These are phyloP conservation scores for Cystobasidium pallidum DNA, from an alignment of 1,284 basidiomycete species.

Conservation along the genomic window DNA sequence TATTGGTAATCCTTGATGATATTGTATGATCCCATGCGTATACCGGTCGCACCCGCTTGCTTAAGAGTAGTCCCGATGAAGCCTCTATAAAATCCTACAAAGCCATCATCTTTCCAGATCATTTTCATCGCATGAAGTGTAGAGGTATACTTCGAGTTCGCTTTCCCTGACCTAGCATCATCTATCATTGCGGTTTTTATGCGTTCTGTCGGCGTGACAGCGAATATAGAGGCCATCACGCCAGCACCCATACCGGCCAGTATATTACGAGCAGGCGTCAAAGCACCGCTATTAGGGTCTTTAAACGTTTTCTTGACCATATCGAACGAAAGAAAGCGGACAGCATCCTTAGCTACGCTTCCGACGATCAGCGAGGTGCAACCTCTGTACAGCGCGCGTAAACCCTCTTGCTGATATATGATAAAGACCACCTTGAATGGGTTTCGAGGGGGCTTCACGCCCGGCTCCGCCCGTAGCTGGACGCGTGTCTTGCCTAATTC, in stretches of 20 bases:
- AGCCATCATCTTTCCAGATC: conserved; percentile 39
- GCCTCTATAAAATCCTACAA: conserved; percentile 42
- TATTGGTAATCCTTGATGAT: conserved; percentile 42
- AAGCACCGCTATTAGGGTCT: conserved; percentile 27
- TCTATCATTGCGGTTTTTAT: conserved; percentile 44
- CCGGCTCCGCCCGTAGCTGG: conserved; percentile 23
- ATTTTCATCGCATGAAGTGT: conserved; percentile 32
- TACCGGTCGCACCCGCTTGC: conserved; percentile 42
- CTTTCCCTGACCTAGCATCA: conserved; percentile 39
- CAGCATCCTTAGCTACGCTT: conserved; percentile 41
- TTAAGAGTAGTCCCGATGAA: conserved; percentile 38
- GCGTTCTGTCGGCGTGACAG: conserved; percentile 40
- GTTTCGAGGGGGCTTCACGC: conserved; percentile 20
- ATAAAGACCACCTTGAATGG: conserved; percentile 36
- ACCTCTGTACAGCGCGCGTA: conserved; percentile 34
- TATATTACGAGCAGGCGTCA: conserved; percentile 40
- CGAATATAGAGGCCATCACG: conserved; percentile 35
- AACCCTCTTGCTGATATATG: conserved; percentile 34
- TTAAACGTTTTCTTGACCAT: conserved; percentile 42
- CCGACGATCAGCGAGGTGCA: conserved; percentile 28
- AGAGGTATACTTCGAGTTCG: conserved; percentile 16
- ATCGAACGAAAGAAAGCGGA: conserved; percentile 43
- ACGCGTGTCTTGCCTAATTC: conserved; percentile 44
- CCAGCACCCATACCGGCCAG: conserved; percentile 43
- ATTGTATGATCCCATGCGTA: conserved; percentile 44